Evolutionary conservation across 768 basidiomycete genomes (phyloP).

Genomic region (Boletus subparvulus): DNA sequence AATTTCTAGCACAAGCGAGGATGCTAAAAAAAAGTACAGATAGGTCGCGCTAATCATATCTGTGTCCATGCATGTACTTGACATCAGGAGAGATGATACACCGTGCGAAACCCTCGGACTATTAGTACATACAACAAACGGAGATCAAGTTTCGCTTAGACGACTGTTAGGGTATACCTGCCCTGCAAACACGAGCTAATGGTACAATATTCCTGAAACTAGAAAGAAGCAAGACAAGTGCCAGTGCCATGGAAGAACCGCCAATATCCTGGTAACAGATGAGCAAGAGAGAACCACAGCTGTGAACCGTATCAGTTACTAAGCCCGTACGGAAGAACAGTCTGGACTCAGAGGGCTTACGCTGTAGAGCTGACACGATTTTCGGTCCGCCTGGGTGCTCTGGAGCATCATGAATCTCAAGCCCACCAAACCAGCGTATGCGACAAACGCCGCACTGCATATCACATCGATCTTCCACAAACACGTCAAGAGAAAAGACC

Average conservation of each 20-base stretch:
- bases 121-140: constrained; percentile 7
- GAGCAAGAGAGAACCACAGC: constrained; percentile 34
- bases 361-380: constrained; percentile 33
- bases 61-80: too few species aligned
- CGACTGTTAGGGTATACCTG: neutral
- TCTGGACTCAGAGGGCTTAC: constrained; percentile 16
- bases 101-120: neutral
- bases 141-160: neutral
- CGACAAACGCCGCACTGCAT: constrained; percentile 26
- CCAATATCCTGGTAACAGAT: constrained; percentile 33
- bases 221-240: constrained; percentile 8
- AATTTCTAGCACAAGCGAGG: too few species aligned
- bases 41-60: neutral
- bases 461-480: constrained; percentile 30
- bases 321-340: neutral
- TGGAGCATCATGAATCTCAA: constrained; percentile 26
- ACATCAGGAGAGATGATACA: neutral
- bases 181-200: constrained; percentile 6
- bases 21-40: neutral
- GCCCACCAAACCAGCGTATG: constrained; percentile 26
- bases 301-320: constrained; percentile 2
- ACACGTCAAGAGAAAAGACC: constrained; percentile 29
- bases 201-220: constrained; percentile 8
- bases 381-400: constrained; percentile 22
- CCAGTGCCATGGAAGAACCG: constrained; percentile 22